Base-by-base conservation (phyloP, 2,329 filamentous ascomycete genomes). In the Xylariaceae sp. region DNA sequence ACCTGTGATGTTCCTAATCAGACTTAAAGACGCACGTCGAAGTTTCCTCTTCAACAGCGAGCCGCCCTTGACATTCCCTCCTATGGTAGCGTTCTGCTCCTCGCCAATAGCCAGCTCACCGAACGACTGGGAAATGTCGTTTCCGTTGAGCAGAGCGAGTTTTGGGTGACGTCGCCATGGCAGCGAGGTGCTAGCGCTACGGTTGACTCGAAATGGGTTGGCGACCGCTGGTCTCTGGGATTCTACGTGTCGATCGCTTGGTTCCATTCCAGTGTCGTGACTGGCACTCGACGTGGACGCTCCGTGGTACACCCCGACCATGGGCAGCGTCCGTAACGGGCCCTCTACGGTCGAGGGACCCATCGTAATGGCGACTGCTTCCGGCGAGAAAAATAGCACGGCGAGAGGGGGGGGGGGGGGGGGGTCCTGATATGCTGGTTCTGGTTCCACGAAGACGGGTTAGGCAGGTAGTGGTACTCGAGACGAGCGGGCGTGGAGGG, bases 21-120 rank as follows among this genome's bases (percentile, higher is more conserved):
- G 60, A 9, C 77, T 79, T 45, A 80, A 59, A 3, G 80, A 83
- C 0, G 80, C 80, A 10, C 80, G 71, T 19, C 79, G 75, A 44
- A 82, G 69, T 54, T 75, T 77, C 42, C 75, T 73, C 61, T 75
- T 78, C 49, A 82, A 51, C 12, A 62, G 61, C 6, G 57, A 51
- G 11, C 47, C 53, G 14, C 57, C 53, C 33, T 44, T 56, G 12
- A 47, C 47, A n/a, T 17, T 31, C 11, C 52, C 54, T 31, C 41
- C 50, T 43, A 56, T 50, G 33, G 36, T 17, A 19, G 51, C 54
- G 14, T 51, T 42, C 35, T 53, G 52, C 39, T 63, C 58, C 35
- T 62, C 59, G n/a, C 65, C 62, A 19, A 67, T 54, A 12, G 40
- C 44, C 1, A 60, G 49, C 38, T 63, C 61, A 30, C 51, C 48